Conservation (phyloP, 1,284 basidiomycete species). For the Ceratobasidium theobromae region DNA sequence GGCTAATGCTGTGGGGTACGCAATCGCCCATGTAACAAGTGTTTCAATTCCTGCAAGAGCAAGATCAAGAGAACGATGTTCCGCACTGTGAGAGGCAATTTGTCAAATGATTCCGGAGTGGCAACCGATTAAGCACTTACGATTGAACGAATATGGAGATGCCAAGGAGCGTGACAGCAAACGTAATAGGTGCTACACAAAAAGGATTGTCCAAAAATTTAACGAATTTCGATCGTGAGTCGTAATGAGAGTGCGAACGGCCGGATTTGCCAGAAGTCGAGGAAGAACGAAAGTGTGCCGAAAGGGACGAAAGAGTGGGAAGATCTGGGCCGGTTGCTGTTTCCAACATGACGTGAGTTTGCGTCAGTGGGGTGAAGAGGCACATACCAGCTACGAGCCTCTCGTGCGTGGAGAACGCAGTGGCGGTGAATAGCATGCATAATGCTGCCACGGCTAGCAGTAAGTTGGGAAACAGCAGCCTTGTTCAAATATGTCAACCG, state of each 20-base stretch:
- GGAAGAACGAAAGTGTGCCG: constrained; percentile 45
- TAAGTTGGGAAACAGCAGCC: constrained; percentile 16
- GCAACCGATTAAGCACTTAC: constrained; percentile 46
- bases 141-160: constrained; percentile 46
- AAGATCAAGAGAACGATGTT: constrained; percentile 71
- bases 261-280: constrained; percentile 45
- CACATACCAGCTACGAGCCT: constrained; percentile 19
- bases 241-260: constrained; percentile 41
- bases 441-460: constrained; percentile 8
- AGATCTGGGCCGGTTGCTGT: constrained; percentile 50
- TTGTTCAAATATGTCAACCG: neutral
- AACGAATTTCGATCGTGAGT: constrained; percentile 40
- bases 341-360: neutral
- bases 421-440: constrained; percentile 18
- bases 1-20: constrained; percentile 75
- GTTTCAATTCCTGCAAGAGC: constrained; percentile 72
- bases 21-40: constrained; percentile 72
- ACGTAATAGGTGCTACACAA: constrained; percentile 52
- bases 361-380: neutral
- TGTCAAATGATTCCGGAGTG: neutral
- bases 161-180: constrained; percentile 47
- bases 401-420: constrained; percentile 11
- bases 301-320: constrained; percentile 50
- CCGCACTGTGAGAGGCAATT: constrained; percentile 45
- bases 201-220: constrained; percentile 57